These are phyloP conservation scores for Coemansia sp. DNA, from an alignment of 192 early-diverging fungal species.

Conservation along the genomic window DNA sequence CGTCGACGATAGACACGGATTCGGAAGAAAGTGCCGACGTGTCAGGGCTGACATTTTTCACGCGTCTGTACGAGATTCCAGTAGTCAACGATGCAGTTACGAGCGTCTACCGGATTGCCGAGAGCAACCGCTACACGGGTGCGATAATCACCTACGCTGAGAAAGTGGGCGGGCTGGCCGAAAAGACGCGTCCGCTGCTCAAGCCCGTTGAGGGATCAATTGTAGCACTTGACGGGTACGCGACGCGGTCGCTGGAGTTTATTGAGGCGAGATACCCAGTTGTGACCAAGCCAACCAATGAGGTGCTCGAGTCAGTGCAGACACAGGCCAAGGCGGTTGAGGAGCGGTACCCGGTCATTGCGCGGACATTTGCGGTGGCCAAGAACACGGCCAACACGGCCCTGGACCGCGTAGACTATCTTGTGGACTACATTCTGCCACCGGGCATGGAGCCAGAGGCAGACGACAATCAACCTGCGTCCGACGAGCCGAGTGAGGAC, in stretches of 20 bases:
- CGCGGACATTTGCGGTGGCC: slow-evolving; percentile 60
- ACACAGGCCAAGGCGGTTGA: slow-evolving; percentile 36
- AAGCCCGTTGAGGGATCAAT: slow-evolving; percentile 57
- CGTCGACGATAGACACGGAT: slow-evolving; percentile 56
- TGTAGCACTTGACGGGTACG: slow-evolving; percentile 59
- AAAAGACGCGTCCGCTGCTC: slow-evolving; percentile 48
- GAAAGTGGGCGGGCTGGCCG: slow-evolving; percentile 45
- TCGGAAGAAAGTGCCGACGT: slow-evolving; percentile 34
- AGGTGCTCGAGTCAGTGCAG: slow-evolving; percentile 61
- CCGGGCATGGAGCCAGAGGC: not conserved
- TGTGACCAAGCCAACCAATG: slow-evolving; percentile 60
- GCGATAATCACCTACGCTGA: slow-evolving; percentile 48
- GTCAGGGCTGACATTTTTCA: slow-evolving; percentile 43
- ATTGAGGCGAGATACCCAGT: slow-evolving; percentile 63
- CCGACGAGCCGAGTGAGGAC: slow-evolving; percentile 4
- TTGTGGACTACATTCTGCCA: slow-evolving; percentile 61
- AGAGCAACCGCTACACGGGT: slow-evolving; percentile 46
- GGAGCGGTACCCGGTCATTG: slow-evolving; percentile 53
- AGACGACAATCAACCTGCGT: not conserved
- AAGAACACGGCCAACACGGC: slow-evolving; percentile 57
- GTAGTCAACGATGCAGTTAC: slow-evolving; percentile 57
- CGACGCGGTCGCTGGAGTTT: slow-evolving; percentile 63
- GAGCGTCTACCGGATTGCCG: slow-evolving; percentile 53
- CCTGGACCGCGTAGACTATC: slow-evolving; percentile 56
- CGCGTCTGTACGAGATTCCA: slow-evolving; percentile 57